phyloP scores from a whole-genome alignment of 495 filamentous ascomycete species.

The Letharia lupina region DNA sequence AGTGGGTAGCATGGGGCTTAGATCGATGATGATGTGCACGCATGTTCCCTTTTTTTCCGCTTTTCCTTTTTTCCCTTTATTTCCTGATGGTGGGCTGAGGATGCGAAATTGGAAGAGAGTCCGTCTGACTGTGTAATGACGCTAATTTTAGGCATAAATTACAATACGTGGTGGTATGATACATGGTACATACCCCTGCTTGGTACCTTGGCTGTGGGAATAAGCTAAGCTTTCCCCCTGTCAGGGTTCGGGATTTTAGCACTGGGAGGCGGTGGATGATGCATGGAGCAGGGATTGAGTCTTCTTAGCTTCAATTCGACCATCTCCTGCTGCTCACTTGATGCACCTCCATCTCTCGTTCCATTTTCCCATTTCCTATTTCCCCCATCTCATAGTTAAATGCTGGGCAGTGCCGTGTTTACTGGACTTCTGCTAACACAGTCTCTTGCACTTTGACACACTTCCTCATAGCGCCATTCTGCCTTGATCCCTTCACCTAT shows the following conservation, averaged over 20 bases:
- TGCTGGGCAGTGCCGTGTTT: slow-evolving; percentile 20
- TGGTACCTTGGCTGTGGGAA: slow-evolving; percentile 16
- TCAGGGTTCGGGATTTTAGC: slow-evolving; percentile 11
- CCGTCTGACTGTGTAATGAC: slow-evolving; percentile 4
- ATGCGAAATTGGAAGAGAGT: neutral
- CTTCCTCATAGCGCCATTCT: slow-evolving; percentile 4
- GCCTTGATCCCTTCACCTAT: slow-evolving; percentile 7
- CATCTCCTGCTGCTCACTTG: slow-evolving; percentile 14
- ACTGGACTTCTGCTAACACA: slow-evolving; percentile 3
- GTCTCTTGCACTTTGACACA: slow-evolving; percentile 1
- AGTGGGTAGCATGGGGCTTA: neutral
- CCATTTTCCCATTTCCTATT: too few relatives aligned
- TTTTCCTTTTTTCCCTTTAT: neutral
- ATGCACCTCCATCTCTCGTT: slow-evolving; percentile 1
- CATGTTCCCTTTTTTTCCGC: neutral
- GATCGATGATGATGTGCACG: neutral
- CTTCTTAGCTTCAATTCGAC: slow-evolving; percentile 7
- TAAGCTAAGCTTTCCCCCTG: slow-evolving; percentile 14
- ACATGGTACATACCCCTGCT: slow-evolving; percentile 3
- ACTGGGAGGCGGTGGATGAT: slow-evolving; percentile 21
- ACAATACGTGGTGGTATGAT: slow-evolving; percentile 2
- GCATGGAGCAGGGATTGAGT: slow-evolving; percentile 17
- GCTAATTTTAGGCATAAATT: slow-evolving; percentile 9
- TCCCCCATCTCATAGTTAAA: slow-evolving; percentile 9
- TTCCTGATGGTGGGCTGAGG: slow-evolving; percentile 1